Conservation (phyloP, 2,329 filamentous ascomycete genomes). For the Ceratocystis harringtonii region DNA sequence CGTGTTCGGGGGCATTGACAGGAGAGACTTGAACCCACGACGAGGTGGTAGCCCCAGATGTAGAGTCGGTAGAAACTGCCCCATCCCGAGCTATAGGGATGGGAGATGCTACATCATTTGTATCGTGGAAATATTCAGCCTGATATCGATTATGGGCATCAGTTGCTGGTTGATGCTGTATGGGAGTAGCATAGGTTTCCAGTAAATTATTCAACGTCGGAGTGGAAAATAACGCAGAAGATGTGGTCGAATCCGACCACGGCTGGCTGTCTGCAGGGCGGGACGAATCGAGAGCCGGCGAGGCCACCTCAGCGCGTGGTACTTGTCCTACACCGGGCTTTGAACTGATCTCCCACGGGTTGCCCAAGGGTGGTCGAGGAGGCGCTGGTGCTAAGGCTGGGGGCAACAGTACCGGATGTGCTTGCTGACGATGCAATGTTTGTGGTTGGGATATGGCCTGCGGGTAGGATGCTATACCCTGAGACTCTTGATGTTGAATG, state of each 20-base stretch:
- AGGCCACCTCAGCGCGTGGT: neutral
- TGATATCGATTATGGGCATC: neutral
- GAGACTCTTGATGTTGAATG: constrained; percentile 8
- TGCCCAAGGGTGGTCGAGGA: constrained; percentile 26
- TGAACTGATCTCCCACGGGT: constrained; percentile 30
- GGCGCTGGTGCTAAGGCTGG: constrained; percentile 13
- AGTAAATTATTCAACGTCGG: neutral
- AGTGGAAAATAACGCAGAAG: neutral
- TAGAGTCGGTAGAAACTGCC: neutral
- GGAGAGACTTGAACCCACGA: constrained; percentile 6
- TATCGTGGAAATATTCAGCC: neutral
- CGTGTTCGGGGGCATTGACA: constrained; percentile 4
- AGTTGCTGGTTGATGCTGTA: neutral
- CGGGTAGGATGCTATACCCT: neutral
- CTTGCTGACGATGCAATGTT: neutral
- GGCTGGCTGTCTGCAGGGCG: neutral
- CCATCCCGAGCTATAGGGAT: neutral
- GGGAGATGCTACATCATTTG: neutral
- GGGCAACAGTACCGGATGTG: neutral
- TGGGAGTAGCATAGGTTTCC: neutral
- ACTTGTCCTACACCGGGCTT: constrained; percentile 19
- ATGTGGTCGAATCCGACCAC: neutral
- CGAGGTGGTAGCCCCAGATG: neutral
- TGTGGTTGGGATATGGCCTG: neutral
- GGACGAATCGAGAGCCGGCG: neutral